Conservation (phyloP, 2,329 filamentous ascomycete genomes). For the Arthrobotrys conoides region DNA sequence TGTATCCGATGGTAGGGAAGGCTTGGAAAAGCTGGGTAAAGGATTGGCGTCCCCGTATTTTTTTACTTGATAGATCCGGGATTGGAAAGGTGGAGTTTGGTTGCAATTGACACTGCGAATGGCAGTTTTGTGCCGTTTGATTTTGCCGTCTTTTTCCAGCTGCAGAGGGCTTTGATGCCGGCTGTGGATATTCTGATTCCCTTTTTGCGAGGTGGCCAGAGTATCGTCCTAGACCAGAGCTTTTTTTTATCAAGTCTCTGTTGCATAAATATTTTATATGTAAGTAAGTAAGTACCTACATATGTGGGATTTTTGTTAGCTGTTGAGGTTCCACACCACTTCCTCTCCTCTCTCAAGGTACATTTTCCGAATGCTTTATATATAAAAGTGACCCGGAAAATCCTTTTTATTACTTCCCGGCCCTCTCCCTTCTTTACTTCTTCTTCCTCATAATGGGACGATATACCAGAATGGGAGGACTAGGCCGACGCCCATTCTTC, state of each 20-base stretch:
- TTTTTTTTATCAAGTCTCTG: too few species aligned
- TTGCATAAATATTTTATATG: too few species aligned
- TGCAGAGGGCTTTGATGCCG: background rate
- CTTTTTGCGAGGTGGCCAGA: slow-evolving; percentile 7
- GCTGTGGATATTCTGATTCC: background rate
- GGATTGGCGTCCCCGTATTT: slow-evolving; percentile 17
- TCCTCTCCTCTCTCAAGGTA: background rate
- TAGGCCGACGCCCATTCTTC: slow-evolving; percentile 49
- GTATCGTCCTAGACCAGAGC: slow-evolving; percentile 4
- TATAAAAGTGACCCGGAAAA: background rate
- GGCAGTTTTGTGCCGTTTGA: slow-evolving; percentile 5
- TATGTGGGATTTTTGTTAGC: background rate
- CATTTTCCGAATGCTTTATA: background rate
- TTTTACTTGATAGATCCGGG: slow-evolving; percentile 12
- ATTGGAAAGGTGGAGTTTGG: too few species aligned
- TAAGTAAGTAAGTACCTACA: background rate
- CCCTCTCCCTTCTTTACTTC: slow-evolving; percentile 13
- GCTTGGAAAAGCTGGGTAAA: background rate
- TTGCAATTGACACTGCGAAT: background rate
- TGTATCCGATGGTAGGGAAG: slow-evolving; percentile 16
- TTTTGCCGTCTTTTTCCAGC: slow-evolving; percentile 1
- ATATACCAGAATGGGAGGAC: slow-evolving; percentile 45
- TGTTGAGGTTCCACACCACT: background rate
- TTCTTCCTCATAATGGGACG: slow-evolving; percentile 32
- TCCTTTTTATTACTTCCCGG: background rate